Evolutionary conservation across 805 yeast species (phyloP).

Genomic region (Metschnikowia noctiluminum): DNA sequence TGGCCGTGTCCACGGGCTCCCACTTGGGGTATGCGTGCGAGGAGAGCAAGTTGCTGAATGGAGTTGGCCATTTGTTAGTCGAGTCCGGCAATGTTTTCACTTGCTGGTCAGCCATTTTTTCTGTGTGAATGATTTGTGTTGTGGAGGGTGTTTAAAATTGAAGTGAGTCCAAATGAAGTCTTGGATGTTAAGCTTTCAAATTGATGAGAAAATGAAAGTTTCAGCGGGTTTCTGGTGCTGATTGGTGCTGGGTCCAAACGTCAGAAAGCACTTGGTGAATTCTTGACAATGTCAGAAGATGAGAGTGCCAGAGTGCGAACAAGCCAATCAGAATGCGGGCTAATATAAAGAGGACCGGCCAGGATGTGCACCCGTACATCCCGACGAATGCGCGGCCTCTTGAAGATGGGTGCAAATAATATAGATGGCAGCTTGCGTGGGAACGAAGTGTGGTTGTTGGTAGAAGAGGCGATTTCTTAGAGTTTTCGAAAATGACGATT

Average conservation of each 20-base stretch:
- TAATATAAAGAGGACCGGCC: neutral
- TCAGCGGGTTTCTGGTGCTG: neutral
- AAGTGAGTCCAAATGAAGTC: neutral
- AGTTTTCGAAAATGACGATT: too few relatives aligned
- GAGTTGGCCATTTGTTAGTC: slow-evolving; percentile 39
- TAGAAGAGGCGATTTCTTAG: too few relatives aligned
- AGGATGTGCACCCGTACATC: neutral
- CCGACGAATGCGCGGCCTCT: neutral
- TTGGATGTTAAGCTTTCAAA: neutral
- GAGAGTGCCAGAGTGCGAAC: neutral
- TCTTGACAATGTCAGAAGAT: neutral
- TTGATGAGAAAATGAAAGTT: neutral
- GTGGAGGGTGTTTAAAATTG: neutral
- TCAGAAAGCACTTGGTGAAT: neutral
- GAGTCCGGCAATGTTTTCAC: slow-evolving; percentile 31
- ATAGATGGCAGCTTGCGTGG: too few relatives aligned
- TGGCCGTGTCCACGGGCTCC: slow-evolving; percentile 55
- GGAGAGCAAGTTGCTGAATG: slow-evolving; percentile 37
- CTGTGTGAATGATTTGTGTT: neutral
- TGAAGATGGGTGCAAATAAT: neutral
- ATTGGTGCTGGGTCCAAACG: neutral
- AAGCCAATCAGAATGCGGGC: neutral
- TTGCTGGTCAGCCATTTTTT: slow-evolving; percentile 22
- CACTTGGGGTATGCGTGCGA: slow-evolving; percentile 45
- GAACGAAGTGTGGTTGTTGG: too few relatives aligned